Conservation (phyloP, 202 grass and related monocot genomes). For the Hordeum pubiflorum region DNA sequence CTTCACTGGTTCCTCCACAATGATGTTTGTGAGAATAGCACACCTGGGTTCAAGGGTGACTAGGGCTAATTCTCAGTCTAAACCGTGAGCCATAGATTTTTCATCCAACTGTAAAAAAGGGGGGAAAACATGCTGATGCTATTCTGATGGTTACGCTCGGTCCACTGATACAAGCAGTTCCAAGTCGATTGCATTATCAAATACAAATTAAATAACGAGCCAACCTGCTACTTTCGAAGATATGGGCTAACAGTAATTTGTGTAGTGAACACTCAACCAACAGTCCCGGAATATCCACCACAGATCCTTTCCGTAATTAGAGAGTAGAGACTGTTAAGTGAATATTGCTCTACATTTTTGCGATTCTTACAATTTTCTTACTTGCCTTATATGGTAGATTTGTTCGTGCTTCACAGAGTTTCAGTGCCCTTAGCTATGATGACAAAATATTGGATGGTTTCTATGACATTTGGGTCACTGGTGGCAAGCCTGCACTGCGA, state of each 20-base stretch:
- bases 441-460: constrained; percentile 98
- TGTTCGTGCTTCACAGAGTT: constrained; percentile 90
- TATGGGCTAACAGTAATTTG: background rate
- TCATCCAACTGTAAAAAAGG: background rate
- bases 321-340: constrained; percentile 11
- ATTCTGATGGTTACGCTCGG: background rate
- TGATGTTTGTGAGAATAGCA: background rate
- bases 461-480: constrained; percentile 75
- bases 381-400: constrained; percentile 60
- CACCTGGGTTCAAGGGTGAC: background rate
- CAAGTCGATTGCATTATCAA: background rate
- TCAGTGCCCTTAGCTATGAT: constrained; percentile 85
- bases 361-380: constrained; percentile 34
- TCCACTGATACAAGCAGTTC: background rate
- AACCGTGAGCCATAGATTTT: background rate
- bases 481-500: constrained; percentile 22
- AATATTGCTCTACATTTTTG: constrained; percentile 27
- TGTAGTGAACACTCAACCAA: background rate
- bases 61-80: background rate
- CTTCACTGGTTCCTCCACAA: constrained; percentile 6
- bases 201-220: background rate
- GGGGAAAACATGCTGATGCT: background rate
- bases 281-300: constrained; percentile 1
- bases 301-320: background rate
- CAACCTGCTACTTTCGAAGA: background rate